phyloP scores from a whole-genome alignment of 75 land plant species.

The Adiantum capillusveneris region DNA sequence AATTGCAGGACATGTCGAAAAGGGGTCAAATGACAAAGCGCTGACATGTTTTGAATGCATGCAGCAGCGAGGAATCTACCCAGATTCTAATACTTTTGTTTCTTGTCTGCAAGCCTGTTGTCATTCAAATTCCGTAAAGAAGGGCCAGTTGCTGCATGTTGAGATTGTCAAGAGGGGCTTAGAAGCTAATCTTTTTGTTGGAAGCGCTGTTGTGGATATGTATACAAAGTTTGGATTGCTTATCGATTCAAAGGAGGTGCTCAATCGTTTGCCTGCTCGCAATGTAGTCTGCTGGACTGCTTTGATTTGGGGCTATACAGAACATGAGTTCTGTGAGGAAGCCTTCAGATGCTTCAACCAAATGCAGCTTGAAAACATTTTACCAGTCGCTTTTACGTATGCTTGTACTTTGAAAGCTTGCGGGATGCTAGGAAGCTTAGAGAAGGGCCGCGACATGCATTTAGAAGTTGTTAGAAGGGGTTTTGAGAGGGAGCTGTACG shows the following conservation, averaged over 20 bases:
- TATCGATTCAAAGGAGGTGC: constrained; percentile 11
- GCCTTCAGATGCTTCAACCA: constrained; percentile 5
- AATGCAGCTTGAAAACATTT: constrained; percentile 15
- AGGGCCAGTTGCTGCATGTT: constrained; percentile 27
- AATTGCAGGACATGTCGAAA: constrained; percentile 9
- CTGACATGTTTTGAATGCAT: constrained; percentile 4
- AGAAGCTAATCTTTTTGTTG: constrained; percentile 16
- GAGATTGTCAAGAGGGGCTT: constrained; percentile 17
- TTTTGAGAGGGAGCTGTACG: constrained; percentile 1
- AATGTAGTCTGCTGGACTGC: constrained; percentile 42
- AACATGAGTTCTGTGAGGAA: constrained; percentile 15
- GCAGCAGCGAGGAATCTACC: neutral
- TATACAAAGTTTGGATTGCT: constrained; percentile 21
- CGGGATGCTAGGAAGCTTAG: neutral
- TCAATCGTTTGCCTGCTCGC: constrained; percentile 12
- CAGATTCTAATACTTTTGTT: neutral
- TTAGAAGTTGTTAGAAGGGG: neutral
- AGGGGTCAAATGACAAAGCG: constrained; percentile 1
- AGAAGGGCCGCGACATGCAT: constrained; percentile 12
- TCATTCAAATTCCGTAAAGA: neutral
- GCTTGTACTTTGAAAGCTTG: constrained; percentile 23
- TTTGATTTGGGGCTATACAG: constrained; percentile 27
- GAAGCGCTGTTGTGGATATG: constrained; percentile 34
- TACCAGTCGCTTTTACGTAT: constrained; percentile 14
- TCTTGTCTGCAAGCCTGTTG: constrained; percentile 1